A percentile compares a stretch with the other conserved stretches of the same genome.
Evolutionary conservation across 495 filamentous ascomycete species (phyloP).

Genomic region (Bombardia bombarda): DNA sequence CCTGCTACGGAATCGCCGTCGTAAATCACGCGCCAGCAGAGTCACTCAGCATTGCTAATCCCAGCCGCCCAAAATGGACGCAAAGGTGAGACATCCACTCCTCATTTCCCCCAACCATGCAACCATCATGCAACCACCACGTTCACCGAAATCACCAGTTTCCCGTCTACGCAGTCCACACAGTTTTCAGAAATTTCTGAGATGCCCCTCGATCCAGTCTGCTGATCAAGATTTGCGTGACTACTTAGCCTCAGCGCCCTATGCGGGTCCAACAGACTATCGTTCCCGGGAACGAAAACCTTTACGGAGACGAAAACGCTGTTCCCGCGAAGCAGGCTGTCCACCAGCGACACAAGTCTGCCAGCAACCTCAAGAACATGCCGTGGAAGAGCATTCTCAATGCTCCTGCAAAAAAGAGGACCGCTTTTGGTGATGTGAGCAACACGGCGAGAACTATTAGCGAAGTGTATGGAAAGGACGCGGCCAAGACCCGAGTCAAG

Average conservation of each 20-base stretch:
- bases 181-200: background rate
- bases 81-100: conserved; percentile 22
- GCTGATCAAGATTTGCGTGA: conserved; percentile 6
- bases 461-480: conserved; percentile 42
- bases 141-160: background rate
- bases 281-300: conserved; percentile 64
- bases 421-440: conserved; percentile 74
- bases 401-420: conserved; percentile 61
- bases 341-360: conserved; percentile 79
- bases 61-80: conserved; percentile 23
- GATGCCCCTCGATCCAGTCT: conserved; percentile 4
- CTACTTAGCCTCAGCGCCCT: conserved; percentile 62
- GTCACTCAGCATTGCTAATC: conserved; percentile 7
- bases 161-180: background rate
- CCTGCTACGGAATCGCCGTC: background rate
- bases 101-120: conserved; percentile 5
- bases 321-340: conserved; percentile 51
- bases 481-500: conserved; percentile 14
- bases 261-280: conserved; percentile 50
- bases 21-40: conserved; percentile 8
- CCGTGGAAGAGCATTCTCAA: conserved; percentile 52
- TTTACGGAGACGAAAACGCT: conserved; percentile 63
- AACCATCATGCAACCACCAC: conserved; percentile 3
- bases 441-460: conserved; percentile 51
- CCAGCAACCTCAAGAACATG: conserved; percentile 54